Evolutionary conservation across 1,284 basidiomycete genomes (phyloP).

Genomic region (Exobasidium cylindrosporum): DNA sequence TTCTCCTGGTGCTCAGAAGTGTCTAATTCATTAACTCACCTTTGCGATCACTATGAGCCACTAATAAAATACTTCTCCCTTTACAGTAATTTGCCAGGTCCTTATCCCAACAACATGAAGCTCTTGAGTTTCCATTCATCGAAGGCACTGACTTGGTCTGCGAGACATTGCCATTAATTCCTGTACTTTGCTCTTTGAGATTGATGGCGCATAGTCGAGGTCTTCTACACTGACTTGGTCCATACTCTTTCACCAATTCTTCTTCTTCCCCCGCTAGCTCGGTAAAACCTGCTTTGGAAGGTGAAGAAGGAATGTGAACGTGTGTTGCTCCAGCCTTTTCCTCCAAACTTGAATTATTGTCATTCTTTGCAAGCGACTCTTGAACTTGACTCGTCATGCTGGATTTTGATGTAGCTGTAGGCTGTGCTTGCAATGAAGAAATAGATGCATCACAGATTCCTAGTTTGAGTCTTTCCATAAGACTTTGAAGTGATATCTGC

Average conservation of each 20-base stretch:
- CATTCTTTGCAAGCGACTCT: not conserved
- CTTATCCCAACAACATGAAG: conserved; percentile 30
- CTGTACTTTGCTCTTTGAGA: conserved; percentile 27
- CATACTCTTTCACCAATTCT: conserved; percentile 21
- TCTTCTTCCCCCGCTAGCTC: not conserved
- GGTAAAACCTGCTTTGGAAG: not conserved
- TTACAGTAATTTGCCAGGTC: conserved; percentile 34
- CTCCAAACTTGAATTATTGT: not conserved
- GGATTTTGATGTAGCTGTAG: not conserved
- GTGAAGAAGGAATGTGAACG: conserved; percentile 17
- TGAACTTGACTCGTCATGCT: not conserved
- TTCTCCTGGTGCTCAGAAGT: not conserved
- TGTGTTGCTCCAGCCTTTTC: not conserved
- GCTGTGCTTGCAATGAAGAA: not conserved
- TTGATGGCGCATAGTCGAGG: conserved; percentile 38
- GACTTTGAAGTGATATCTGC: conserved; percentile 4
- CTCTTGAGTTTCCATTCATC: not conserved
- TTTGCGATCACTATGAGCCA: conserved; percentile 32
- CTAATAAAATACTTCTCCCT: conserved; percentile 30
- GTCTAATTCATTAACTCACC: conserved; percentile 19
- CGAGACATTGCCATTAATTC: not conserved
- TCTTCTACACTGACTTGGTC: conserved; percentile 21
- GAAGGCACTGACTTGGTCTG: too few species aligned
- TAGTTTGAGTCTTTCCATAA: not conserved
- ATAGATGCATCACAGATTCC: not conserved